Conservation (phyloP, 1,139 yeast species). For the Blastobotrys serpentis region DNA sequence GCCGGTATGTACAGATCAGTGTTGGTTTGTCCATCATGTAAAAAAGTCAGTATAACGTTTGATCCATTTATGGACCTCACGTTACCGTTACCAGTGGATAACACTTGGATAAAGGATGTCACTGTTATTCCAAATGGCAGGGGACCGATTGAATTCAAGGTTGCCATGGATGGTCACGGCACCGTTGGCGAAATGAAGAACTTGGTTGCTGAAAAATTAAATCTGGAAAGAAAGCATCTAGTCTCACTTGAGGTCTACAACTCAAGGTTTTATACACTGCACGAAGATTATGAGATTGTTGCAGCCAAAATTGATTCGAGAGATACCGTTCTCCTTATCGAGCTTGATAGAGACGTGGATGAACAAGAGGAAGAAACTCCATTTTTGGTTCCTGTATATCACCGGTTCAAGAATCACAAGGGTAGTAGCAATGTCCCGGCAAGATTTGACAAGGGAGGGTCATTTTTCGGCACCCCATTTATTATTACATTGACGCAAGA, state of each 20-base stretch:
- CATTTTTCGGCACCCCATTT: constrained; percentile 70
- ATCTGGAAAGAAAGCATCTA: constrained; percentile 39
- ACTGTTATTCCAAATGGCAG: constrained; percentile 60
- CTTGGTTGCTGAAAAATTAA: constrained; percentile 50
- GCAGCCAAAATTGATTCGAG: constrained; percentile 62
- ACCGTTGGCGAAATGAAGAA: constrained; percentile 62
- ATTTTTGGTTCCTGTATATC: constrained; percentile 67
- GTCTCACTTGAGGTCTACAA: constrained; percentile 72
- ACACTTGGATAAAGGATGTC: constrained; percentile 69
- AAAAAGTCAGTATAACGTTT: constrained; percentile 79
- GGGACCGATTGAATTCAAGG: constrained; percentile 43
- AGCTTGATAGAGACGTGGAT: constrained; percentile 41
- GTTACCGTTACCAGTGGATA: constrained; percentile 77
- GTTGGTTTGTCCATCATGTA: constrained; percentile 80
- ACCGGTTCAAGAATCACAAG: constrained; percentile 43
- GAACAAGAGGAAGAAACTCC: constrained; percentile 21
- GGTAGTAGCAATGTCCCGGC: constrained; percentile 29
- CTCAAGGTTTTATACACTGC: constrained; percentile 65
- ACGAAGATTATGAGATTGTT: constrained; percentile 62
- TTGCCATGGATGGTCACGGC: constrained; percentile 67
- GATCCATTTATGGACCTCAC: constrained; percentile 94
- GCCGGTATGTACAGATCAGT: constrained; percentile 91
- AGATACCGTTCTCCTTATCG: constrained; percentile 71
- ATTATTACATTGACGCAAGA: constrained; percentile 56
- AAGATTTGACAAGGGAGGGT: constrained; percentile 17